A percentile compares a stretch with the other conserved stretches of the same genome.
These are phyloP conservation scores for Wickerhamomyces pijperi DNA, from an alignment of 805 yeast genomes.

Conservation along the genomic window DNA sequence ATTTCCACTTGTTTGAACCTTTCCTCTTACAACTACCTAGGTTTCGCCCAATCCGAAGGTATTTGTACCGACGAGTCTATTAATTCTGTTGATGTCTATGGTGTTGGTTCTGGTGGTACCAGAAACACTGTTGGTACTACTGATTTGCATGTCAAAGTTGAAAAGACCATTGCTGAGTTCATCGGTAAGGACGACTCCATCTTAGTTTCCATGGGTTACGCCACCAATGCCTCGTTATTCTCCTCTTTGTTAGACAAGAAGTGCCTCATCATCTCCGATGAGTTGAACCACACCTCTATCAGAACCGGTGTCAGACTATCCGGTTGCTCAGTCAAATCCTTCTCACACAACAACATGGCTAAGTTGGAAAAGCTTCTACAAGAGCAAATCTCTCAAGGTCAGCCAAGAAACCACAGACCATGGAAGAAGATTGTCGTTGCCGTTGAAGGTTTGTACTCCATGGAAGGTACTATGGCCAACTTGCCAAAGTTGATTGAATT, in stretches of 20 bases:
- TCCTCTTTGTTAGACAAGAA: slow-evolving; percentile 74
- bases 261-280: slow-evolving; percentile 87
- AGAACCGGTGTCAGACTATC: slow-evolving; percentile 89
- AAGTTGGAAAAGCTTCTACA: slow-evolving; percentile 63
- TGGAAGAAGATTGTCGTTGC: slow-evolving; percentile 84
- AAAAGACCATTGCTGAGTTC: slow-evolving; percentile 67
- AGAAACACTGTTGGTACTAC: slow-evolving; percentile 66
- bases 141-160: slow-evolving; percentile 65
- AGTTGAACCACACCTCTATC: slow-evolving; percentile 89
- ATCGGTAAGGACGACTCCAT: slow-evolving; percentile 85
- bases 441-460: slow-evolving; percentile 82
- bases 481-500: slow-evolving; percentile 60
- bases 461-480: slow-evolving; percentile 71
- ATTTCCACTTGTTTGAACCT: slow-evolving; percentile 73
- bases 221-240: slow-evolving; percentile 86
- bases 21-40: slow-evolving; percentile 87
- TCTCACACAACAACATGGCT: slow-evolving; percentile 82
- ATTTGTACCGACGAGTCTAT: slow-evolving; percentile 75
- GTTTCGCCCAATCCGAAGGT: slow-evolving; percentile 94
- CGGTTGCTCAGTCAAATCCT: slow-evolving; percentile 87
- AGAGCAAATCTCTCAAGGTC: slow-evolving; percentile 48
- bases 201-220: slow-evolving; percentile 88
- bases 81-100: slow-evolving; percentile 51
- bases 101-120: slow-evolving; percentile 73
- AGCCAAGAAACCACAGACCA: slow-evolving; percentile 85